A percentile compares a stretch with the other conserved stretches of the same genome.
Evolutionary conservation across 495 filamentous ascomycete species (phyloP).

Genomic region (Daldinia decipiens): DNA sequence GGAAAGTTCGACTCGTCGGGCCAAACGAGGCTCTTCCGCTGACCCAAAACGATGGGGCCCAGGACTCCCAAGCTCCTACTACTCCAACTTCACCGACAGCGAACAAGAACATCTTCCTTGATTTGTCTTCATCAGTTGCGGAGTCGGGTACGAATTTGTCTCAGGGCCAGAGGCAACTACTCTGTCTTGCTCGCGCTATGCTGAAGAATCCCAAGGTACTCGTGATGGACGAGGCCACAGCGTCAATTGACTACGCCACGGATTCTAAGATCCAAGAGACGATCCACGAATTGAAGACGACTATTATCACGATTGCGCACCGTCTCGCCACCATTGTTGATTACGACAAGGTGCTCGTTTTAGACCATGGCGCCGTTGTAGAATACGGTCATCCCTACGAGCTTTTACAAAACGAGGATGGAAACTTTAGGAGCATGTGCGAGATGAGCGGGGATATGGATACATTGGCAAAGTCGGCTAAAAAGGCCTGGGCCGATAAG

Average conservation of each 20-base stretch:
- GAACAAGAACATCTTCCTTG: slow-evolving; percentile 96
- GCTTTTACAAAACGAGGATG: slow-evolving; percentile 71
- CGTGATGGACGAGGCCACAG: slow-evolving; percentile 99
- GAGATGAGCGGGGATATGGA: slow-evolving; percentile 93
- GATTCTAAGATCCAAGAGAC: slow-evolving; percentile 97
- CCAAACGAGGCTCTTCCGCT: slow-evolving; percentile 54
- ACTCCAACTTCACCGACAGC: slow-evolving; percentile 49
- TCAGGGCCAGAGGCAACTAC: slow-evolving; percentile 93
- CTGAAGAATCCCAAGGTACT: slow-evolving; percentile 91
- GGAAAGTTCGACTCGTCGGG: slow-evolving; percentile 89
- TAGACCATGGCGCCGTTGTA: slow-evolving; percentile 87
- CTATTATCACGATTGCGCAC: slow-evolving; percentile 98
- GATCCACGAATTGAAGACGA: slow-evolving; percentile 87
- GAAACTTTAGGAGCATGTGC: slow-evolving; percentile 90
- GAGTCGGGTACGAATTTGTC: slow-evolving; percentile 97
- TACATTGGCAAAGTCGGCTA: slow-evolving; percentile 74
- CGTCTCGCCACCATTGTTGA: slow-evolving; percentile 95
- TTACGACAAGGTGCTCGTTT: slow-evolving; percentile 97
- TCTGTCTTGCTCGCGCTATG: slow-evolving; percentile 93
- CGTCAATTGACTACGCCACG: slow-evolving; percentile 96
- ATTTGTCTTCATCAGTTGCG: slow-evolving; percentile 82
- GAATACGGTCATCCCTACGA: slow-evolving; percentile 91
- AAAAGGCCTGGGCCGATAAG: slow-evolving; percentile 65
- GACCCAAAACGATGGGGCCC: slow-evolving; percentile 22
- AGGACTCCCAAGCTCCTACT: slow-evolving; percentile 34